These are phyloP conservation scores for Aspergillus carbonarius DNA, from an alignment of 2,329 filamentous ascomycete genomes.

Conservation along the genomic window DNA sequence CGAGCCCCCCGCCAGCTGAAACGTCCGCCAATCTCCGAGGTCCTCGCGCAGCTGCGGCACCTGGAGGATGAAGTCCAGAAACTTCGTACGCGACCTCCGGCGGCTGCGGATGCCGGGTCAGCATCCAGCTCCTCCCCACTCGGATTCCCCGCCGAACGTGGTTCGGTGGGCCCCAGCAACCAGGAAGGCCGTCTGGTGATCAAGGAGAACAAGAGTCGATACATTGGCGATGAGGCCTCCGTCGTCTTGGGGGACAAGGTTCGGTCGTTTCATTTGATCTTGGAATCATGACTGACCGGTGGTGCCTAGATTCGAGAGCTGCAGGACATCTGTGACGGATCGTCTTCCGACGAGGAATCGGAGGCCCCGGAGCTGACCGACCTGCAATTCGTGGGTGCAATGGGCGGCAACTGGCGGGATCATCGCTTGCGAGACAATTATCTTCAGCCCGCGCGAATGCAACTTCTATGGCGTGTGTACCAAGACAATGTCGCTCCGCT, in stretches of 20 bases:
- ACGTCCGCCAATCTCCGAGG: constrained; percentile 19
- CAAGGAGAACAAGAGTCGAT: constrained; percentile 13
- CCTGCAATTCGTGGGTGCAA: not conserved
- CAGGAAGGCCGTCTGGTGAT: constrained; percentile 2
- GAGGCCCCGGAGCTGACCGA: not conserved
- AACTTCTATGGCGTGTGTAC: constrained; percentile 19
- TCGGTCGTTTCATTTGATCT: not conserved
- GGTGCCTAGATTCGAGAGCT: constrained; percentile 9
- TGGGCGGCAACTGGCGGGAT: not conserved
- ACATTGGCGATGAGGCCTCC: constrained; percentile 19
- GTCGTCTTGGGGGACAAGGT: constrained; percentile 19
- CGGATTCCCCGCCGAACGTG: not conserved
- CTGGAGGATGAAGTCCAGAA: constrained; percentile 21
- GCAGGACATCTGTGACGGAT: constrained; percentile 8
- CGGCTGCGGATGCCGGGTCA: not conserved
- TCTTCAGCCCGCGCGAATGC: constrained; percentile 3
- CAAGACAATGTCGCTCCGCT: constrained; percentile 22
- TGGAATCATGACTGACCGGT: not conserved
- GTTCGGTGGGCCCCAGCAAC: not conserved
- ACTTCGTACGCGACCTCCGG: not conserved
- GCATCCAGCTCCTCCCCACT: not conserved
- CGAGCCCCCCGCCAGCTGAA: constrained; percentile 20
- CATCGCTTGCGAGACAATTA: not conserved
- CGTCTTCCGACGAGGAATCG: not conserved
- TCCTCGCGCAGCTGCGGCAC: constrained; percentile 15